These are phyloP conservation scores for Cytospora piceae DNA, from an alignment of 2,329 filamentous ascomycete species.

Conservation along the genomic window DNA sequence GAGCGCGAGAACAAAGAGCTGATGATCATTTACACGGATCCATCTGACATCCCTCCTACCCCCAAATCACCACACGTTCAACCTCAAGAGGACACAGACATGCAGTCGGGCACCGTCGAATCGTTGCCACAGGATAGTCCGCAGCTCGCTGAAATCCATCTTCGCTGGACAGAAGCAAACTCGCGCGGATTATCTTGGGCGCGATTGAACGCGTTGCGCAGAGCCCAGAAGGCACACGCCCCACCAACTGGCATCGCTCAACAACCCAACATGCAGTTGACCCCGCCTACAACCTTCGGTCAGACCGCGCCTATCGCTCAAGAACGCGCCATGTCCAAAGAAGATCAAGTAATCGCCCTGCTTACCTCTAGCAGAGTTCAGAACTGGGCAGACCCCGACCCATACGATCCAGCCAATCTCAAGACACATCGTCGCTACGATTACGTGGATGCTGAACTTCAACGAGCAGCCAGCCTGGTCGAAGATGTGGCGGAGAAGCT, in stretches of 20 bases:
- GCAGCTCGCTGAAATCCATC: conserved; percentile 53
- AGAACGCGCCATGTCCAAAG: conserved; percentile 39
- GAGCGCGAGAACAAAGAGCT: conserved; percentile 62
- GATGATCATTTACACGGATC: conserved; percentile 62
- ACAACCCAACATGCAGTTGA: conserved; percentile 11
- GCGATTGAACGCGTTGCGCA: conserved; percentile 47
- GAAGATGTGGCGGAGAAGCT: conserved; percentile 49
- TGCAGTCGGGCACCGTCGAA: conserved; percentile 17
- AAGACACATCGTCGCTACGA: conserved; percentile 42
- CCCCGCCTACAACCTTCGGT: conserved; percentile 38
- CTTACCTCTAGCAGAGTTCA: conserved; percentile 50
- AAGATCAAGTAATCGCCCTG: conserved; percentile 47
- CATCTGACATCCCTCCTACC: conserved; percentile 58
- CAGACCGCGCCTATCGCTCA: background rate
- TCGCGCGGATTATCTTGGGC: conserved; percentile 50
- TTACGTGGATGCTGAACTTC: conserved; percentile 49
- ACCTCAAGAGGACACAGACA: conserved; percentile 21
- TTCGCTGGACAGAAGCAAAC: conserved; percentile 51
- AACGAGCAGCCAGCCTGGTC: conserved; percentile 48
- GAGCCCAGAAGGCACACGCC: conserved; percentile 34
- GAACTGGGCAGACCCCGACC: conserved; percentile 48
- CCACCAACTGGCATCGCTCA: conserved; percentile 14
- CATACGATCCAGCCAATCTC: conserved; percentile 41
- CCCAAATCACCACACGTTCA: conserved; percentile 54
- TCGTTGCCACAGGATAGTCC: conserved; percentile 37